These are phyloP conservation scores for Pisolithus thermaeus DNA, from an alignment of 1,284 basidiomycete genomes.

Conservation along the genomic window DNA sequence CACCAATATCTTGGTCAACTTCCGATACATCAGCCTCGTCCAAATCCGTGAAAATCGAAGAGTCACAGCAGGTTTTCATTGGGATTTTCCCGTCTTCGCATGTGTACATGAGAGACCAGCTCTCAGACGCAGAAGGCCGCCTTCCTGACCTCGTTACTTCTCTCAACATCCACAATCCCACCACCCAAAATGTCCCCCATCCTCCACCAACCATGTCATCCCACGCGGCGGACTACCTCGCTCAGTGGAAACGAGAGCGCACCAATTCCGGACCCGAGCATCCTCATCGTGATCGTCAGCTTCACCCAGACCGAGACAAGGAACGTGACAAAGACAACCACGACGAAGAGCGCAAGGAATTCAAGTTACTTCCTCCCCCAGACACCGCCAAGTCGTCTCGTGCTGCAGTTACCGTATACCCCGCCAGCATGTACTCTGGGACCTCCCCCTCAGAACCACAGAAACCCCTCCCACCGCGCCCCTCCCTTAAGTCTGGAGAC, in stretches of 20 bases:
- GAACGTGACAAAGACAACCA: constrained; percentile 52
- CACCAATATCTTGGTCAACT: constrained; percentile 55
- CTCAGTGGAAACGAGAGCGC: constrained; percentile 42
- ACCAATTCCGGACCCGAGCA: constrained; percentile 35
- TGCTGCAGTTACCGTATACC: constrained; percentile 64
- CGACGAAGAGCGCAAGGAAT: constrained; percentile 48
- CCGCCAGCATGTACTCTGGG: constrained; percentile 57
- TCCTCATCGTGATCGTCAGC: constrained; percentile 45
- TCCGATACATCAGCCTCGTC: constrained; percentile 47
- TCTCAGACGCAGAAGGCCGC: constrained; percentile 84
- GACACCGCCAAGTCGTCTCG: constrained; percentile 68
- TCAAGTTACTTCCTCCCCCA: constrained; percentile 65
- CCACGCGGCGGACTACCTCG: constrained; percentile 35
- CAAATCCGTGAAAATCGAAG: constrained; percentile 56
- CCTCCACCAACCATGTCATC: constrained; percentile 29
- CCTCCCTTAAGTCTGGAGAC: constrained; percentile 88
- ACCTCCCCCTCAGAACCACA: constrained; percentile 61
- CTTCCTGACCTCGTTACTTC: constrained; percentile 65
- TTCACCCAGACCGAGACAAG: constrained; percentile 52
- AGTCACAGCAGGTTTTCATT: constrained; percentile 85
- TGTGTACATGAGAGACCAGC: constrained; percentile 83
- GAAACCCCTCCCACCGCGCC: constrained; percentile 87
- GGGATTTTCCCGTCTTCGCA: constrained; percentile 94
- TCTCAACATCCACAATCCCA: constrained; percentile 29
- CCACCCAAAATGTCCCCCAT: constrained; percentile 24